phyloP scores from a whole-genome alignment of 2,329 filamentous ascomycete species.

The Reticulascus tulasneorum region DNA sequence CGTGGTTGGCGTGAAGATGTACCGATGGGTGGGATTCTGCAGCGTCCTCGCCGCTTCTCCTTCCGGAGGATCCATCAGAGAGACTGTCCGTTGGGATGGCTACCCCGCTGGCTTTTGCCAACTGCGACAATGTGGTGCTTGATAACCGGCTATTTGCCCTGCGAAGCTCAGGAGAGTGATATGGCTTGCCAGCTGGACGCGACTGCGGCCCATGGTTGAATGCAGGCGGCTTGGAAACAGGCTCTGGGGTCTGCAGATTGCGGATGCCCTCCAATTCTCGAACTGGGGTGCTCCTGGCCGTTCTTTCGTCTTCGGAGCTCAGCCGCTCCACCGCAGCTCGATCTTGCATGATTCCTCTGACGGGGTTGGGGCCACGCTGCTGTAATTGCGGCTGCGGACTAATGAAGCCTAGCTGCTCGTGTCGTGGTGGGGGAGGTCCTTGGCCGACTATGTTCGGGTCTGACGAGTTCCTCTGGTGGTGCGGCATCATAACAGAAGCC shows the following conservation, averaged over 20 bases:
- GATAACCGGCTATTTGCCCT: constrained; percentile 83
- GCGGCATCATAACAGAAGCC: constrained; percentile 23
- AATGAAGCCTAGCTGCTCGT: constrained; percentile 19
- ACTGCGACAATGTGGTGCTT: constrained; percentile 72
- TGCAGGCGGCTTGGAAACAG: constrained; percentile 72
- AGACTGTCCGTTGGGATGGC: constrained; percentile 33
- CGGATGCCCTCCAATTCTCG: constrained; percentile 51
- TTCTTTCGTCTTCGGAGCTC: constrained; percentile 54
- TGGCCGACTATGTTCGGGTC: constrained; percentile 32
- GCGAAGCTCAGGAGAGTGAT: constrained; percentile 72
- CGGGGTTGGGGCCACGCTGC: constrained; percentile 30
- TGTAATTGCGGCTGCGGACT: no score
- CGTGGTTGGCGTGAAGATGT: constrained; percentile 46
- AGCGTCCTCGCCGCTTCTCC: constrained; percentile 28
- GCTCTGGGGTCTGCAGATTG: constrained; percentile 63
- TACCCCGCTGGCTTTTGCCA: constrained; percentile 65
- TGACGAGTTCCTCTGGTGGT: constrained; percentile 45
- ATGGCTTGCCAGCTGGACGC: constrained; percentile 64
- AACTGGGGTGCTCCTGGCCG: constrained; percentile 36
- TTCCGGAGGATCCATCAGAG: constrained; percentile 25
- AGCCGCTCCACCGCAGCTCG: constrained; percentile 46
- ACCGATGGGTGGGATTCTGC: constrained; percentile 31
- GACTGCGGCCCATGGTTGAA: constrained; percentile 74
- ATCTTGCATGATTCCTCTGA: constrained; percentile 37
- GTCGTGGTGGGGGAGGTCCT: constrained; percentile 19